phyloP scores from a whole-genome alignment of 768 basidiomycete genomes.

The Phallus indusiatus region DNA sequence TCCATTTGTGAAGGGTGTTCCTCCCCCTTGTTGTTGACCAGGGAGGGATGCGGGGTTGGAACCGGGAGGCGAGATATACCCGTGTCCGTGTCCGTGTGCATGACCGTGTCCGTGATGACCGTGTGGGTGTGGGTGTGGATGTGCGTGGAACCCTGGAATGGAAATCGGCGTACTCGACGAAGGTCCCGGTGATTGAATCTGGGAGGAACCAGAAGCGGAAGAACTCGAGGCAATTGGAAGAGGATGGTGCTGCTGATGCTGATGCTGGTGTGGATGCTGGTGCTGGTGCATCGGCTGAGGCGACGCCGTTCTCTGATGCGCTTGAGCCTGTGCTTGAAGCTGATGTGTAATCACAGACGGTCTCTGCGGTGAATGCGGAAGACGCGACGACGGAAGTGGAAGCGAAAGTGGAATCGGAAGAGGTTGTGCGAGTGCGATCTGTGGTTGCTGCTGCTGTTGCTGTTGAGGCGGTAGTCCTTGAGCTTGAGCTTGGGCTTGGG shows the following conservation, averaged over 20 bases:
- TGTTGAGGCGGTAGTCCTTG: no score
- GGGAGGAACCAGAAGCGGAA: background rate
- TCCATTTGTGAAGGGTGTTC: slow-evolving; percentile 4
- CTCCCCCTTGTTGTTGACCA: background rate
- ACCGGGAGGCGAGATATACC: background rate
- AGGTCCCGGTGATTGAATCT: slow-evolving; percentile 6
- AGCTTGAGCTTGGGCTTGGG: no score
- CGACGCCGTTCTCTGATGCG: background rate
- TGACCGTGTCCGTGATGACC: background rate
- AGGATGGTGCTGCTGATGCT: background rate
- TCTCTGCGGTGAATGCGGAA: background rate
- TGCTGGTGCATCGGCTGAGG: background rate
- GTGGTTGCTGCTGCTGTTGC: background rate
- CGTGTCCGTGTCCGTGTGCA: background rate
- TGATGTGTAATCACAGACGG: slow-evolving; percentile 6
- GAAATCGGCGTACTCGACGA: slow-evolving; percentile 6
- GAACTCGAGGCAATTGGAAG: no score
- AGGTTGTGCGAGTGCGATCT: no score
- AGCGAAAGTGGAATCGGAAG: no score
- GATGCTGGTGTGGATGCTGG: no score
- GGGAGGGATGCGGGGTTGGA: background rate
- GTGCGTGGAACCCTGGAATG: background rate
- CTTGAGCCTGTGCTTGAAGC: background rate
- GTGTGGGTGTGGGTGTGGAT: background rate
- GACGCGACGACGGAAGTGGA: background rate